phyloP scores from a whole-genome alignment of 768 basidiomycete species.

The Podaxis sp. region DNA sequence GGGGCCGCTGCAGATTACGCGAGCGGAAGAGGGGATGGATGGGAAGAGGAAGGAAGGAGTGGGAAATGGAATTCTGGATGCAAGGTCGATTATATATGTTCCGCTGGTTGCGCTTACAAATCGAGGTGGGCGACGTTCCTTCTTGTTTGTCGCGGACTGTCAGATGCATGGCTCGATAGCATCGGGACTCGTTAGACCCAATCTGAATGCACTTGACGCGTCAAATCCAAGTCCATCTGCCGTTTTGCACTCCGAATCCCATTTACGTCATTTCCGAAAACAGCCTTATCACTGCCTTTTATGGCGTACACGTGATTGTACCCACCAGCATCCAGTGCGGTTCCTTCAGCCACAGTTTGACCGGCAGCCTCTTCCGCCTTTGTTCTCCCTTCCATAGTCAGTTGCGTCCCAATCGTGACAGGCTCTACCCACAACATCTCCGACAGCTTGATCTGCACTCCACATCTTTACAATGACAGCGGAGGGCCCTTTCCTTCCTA shows the following conservation, averaged over 20 bases:
- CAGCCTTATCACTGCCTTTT: slow-evolving; percentile 30
- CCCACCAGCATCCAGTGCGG: slow-evolving; percentile 12
- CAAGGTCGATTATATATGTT: slow-evolving; percentile 36
- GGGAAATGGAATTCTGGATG: slow-evolving; percentile 26
- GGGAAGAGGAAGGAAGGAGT: slow-evolving; percentile 36
- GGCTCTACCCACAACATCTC: slow-evolving; percentile 1
- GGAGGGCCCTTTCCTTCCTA: not conserved
- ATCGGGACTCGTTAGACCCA: slow-evolving; percentile 14
- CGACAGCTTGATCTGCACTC: slow-evolving; percentile 16
- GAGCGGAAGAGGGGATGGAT: slow-evolving; percentile 28
- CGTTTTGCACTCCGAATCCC: slow-evolving; percentile 26
- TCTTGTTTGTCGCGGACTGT: slow-evolving; percentile 26
- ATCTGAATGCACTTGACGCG: slow-evolving; percentile 22
- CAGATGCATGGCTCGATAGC: slow-evolving; percentile 14
- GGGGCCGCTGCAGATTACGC: slow-evolving; percentile 33
- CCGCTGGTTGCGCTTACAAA: slow-evolving; percentile 40
- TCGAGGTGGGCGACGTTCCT: slow-evolving; percentile 23
- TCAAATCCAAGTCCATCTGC: slow-evolving; percentile 21
- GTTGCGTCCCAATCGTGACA: slow-evolving; percentile 18
- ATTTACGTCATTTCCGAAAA: slow-evolving; percentile 34
- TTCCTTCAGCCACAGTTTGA: slow-evolving; percentile 17
- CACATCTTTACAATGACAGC: not conserved
- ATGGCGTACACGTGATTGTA: slow-evolving; percentile 15
- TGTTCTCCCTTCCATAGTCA: slow-evolving; percentile 9
- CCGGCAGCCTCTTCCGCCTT: slow-evolving; percentile 18